These are phyloP conservation scores for Trypethelium eluteriae DNA, from an alignment of 495 filamentous ascomycete genomes.

Conservation along the genomic window DNA sequence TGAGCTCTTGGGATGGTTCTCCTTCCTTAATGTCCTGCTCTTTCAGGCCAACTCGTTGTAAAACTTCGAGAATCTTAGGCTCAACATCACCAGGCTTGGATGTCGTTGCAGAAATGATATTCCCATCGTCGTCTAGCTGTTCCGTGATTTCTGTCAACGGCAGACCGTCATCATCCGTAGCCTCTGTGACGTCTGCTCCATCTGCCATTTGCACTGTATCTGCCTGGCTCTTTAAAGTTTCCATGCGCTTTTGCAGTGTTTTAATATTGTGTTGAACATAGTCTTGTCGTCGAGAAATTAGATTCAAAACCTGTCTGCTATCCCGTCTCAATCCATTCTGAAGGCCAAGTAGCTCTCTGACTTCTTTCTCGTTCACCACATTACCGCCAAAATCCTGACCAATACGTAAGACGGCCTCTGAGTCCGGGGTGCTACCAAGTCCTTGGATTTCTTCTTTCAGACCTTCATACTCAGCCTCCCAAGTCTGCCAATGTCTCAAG, in stretches of 20 bases:
- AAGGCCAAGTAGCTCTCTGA: conserved; percentile 57
- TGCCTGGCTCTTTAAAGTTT: conserved; percentile 59
- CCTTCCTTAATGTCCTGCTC: conserved; percentile 30
- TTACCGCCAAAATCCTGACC: conserved; percentile 45
- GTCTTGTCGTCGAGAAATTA: conserved; percentile 71
- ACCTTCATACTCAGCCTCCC: conserved; percentile 84
- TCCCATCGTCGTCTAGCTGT: conserved; percentile 85
- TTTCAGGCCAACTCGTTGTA: conserved; percentile 63
- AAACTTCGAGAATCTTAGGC: conserved; percentile 54
- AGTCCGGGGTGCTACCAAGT: conserved; percentile 44
- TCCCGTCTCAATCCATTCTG: conserved; percentile 43
- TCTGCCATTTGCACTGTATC: conserved; percentile 36
- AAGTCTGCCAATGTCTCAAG: conserved; percentile 77
- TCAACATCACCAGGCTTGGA: conserved; percentile 51
- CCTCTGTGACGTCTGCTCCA: conserved; percentile 27
- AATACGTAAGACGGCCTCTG: conserved; percentile 47
- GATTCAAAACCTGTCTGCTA: conserved; percentile 51
- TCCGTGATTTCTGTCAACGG: conserved; percentile 83
- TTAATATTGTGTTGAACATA: conserved; percentile 77
- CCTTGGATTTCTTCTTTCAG: conserved; percentile 67
- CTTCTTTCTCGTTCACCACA: conserved; percentile 53
- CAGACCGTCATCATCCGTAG: conserved; percentile 54
- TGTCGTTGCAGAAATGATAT: conserved; percentile 60
- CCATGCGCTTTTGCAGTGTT: conserved; percentile 60
- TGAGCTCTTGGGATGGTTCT: neutral